phyloP scores from a whole-genome alignment of 345 rosid genomes.

The Carallia brachiata region DNA sequence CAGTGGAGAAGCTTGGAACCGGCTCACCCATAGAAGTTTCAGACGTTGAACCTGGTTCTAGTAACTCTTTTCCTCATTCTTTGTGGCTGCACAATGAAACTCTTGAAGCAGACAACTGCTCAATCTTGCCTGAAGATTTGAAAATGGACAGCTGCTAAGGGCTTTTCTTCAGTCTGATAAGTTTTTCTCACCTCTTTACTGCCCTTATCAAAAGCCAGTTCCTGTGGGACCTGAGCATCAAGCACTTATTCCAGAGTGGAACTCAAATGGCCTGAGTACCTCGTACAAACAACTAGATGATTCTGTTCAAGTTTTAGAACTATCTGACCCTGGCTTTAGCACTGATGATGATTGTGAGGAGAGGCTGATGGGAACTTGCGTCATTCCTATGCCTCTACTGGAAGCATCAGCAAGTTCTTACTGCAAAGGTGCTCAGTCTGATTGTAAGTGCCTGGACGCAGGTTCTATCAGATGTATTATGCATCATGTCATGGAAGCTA shows the following conservation, averaged over 20 bases:
- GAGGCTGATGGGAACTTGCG: slow-evolving; percentile 15
- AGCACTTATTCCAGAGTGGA: slow-evolving; percentile 21
- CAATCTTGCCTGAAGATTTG: slow-evolving; percentile 29
- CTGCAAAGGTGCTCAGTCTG: slow-evolving; percentile 29
- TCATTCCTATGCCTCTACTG: slow-evolving; percentile 11
- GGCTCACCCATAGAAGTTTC: slow-evolving; percentile 26
- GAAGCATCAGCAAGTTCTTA: background rate
- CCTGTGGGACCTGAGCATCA: slow-evolving; percentile 31
- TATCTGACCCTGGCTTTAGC: background rate
- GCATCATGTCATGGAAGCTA: slow-evolving; percentile 58
- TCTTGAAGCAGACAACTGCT: slow-evolving; percentile 13
- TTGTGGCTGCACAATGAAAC: slow-evolving; percentile 21
- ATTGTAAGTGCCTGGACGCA: slow-evolving; percentile 57
- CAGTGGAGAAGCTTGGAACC: slow-evolving; percentile 27
- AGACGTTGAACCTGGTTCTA: slow-evolving; percentile 11
- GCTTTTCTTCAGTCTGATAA: background rate
- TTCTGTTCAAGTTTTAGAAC: slow-evolving; percentile 3
- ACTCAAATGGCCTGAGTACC: slow-evolving; percentile 15
- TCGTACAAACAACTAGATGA: slow-evolving; percentile 10
- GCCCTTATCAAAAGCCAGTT: slow-evolving; percentile 21
- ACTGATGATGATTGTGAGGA: background rate
- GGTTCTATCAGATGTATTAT: slow-evolving; percentile 64
- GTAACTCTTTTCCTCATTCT: slow-evolving; percentile 15
- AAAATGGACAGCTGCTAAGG: slow-evolving; percentile 23
- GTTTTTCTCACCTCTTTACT: slow-evolving; percentile 8